A percentile compares a stretch with the other conserved stretches of the same genome.
phyloP scores from a whole-genome alignment of 345 rosid genomes.

The Eucalyptus polybractea region DNA sequence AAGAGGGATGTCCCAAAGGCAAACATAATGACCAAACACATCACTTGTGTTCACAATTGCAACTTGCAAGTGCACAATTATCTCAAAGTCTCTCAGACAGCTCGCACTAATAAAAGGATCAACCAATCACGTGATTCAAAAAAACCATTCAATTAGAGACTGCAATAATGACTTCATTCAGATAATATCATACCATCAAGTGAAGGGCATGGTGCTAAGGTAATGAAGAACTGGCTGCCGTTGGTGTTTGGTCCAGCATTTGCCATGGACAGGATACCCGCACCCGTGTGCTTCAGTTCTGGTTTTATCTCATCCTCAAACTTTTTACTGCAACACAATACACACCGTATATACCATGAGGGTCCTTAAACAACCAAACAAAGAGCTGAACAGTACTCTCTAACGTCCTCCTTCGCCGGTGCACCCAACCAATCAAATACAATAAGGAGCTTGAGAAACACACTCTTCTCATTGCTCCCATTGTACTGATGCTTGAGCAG shows the following conservation, averaged over 20 bases:
- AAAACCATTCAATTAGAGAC: background rate
- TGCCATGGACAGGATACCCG: slow-evolving; percentile 91
- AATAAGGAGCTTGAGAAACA: background rate
- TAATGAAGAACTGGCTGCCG: slow-evolving; percentile 91
- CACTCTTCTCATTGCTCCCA: background rate
- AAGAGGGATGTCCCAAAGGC: background rate
- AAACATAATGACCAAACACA: background rate
- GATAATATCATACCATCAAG: slow-evolving; percentile 53
- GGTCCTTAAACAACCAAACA: background rate
- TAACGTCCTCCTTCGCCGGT: background rate
- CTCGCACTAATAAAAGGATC: background rate
- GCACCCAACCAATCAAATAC: background rate
- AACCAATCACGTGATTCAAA: background rate
- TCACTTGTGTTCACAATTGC: background rate
- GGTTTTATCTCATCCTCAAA: slow-evolving; percentile 83
- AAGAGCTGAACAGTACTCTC: background rate
- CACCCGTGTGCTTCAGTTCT: slow-evolving; percentile 93
- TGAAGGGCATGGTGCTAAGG: slow-evolving; percentile 71
- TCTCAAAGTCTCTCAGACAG: background rate
- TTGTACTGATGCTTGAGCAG: background rate
- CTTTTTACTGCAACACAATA: slow-evolving; percentile 25
- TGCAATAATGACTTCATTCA: background rate
- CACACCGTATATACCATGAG: too few relatives aligned
- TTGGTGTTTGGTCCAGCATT: slow-evolving; percentile 94
- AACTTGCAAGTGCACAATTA: background rate